Base-by-base conservation (phyloP, 176 grass and related monocot genomes). In the Raddia guianensis region DNA sequence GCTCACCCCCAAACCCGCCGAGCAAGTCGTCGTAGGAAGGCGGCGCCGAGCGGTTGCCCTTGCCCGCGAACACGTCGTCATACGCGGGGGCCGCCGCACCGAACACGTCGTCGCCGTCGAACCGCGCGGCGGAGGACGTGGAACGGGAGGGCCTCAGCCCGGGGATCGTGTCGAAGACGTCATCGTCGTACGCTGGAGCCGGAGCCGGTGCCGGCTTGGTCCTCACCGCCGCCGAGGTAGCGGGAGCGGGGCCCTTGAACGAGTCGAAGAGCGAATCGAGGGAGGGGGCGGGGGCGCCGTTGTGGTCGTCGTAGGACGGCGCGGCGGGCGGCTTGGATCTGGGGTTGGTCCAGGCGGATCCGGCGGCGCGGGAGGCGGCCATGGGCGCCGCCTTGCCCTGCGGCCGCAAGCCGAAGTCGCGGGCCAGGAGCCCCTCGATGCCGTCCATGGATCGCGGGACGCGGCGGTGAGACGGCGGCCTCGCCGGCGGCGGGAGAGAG, bases 371-470 rank as follows among this genome's bases (percentile, higher is more conserved):
- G 70, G 91, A 76, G 21, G 89, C 33, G 42, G 89, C 60, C 91
- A 89, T 94, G 82, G 86, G 93, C 2, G 82, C 88, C 7, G 78
- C 81, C 87, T 93, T 97, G 49, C 91, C 94, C 85, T 88, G 83
- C 9, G 74, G 94, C n/a, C 86, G 89, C 86, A 97, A 74, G 47
- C 94, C 89, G 55, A 97, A 97, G 78, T 97, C 89, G 34, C 80
- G 80, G 42, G 91, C 86, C 33, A 93, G 86, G 37, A 93, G 72
- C 15, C 94, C 94, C 85, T 92, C 84, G 86, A 93, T 91, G 49
- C 90, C 94, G 33, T 97, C 94, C 94, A 93, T 97, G 76, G 81
- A 18, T 40, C 9, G 45, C 20, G 80, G 72, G 0, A 4, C 9
- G 1, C n/a, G 63, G 20, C 51, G 8, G 16, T 9, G 40, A 27